Percentiles rank a stretch among this genome's conserved stretches.
phyloP scores from a whole-genome alignment of 495 filamentous ascomycete species.

The Endocarpon pusillum region DNA sequence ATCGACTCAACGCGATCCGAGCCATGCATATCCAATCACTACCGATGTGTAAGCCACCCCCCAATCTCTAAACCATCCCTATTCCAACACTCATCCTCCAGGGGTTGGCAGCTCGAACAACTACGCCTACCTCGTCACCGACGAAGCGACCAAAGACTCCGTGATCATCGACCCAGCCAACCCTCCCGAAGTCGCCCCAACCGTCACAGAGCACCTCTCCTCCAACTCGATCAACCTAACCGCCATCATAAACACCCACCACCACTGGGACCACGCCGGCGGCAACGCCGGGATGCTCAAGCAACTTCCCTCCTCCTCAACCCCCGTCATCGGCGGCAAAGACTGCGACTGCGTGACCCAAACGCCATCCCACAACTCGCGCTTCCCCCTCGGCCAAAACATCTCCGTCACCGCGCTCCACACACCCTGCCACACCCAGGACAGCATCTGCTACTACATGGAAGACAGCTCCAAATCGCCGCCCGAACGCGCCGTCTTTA shows the following conservation, averaged over 20 bases:
- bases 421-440: constrained; percentile 95
- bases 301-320: constrained; percentile 25
- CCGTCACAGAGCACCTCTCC: constrained; percentile 54
- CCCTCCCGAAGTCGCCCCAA: constrained; percentile 71
- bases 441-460: constrained; percentile 86
- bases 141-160: constrained; percentile 82
- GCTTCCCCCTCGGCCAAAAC: constrained; percentile 63
- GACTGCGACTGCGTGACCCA: constrained; percentile 65
- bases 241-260: constrained; percentile 90
- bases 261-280: constrained; percentile 91
- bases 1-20: too few species aligned
- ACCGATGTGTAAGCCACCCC: constrained; percentile 85
- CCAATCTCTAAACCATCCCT: background rate
- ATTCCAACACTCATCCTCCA: constrained; percentile 17
- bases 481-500: constrained; percentile 72
- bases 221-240: constrained; percentile 62
- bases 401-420: constrained; percentile 80
- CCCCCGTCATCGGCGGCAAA: constrained; percentile 74
- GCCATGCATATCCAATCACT: constrained; percentile 94
- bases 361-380: constrained; percentile 55
- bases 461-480: constrained; percentile 39
- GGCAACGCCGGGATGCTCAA: constrained; percentile 68
- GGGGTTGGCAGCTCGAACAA: constrained; percentile 86
- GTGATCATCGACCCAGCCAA: constrained; percentile 92
- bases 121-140: constrained; percentile 89